Base-by-base conservation (phyloP, 345 rosid genomes). In the Pelargonium nanum region DNA sequence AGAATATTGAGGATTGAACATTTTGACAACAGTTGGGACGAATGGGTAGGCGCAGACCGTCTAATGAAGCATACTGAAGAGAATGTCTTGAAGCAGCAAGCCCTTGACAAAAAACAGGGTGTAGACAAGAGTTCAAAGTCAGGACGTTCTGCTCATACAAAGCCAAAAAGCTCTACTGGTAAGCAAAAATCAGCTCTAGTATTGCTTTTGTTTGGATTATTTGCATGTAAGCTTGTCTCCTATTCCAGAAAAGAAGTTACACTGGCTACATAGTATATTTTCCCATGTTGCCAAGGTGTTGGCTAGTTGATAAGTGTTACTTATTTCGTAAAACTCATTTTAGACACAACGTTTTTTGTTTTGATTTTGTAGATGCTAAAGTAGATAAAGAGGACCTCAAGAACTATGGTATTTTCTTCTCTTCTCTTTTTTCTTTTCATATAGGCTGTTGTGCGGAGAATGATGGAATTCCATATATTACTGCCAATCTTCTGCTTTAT, bases 21-120 rank as follows among this genome's bases (percentile, higher is more conserved):
- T 76, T 55, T 70, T 77, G 73, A 70, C 68, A 72, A 74, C 94
- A 89, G 97, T 68, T 93, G 96, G 99, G 97, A 93, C 65, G 97
- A 93, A 74, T 89, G 99, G 99, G 91, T 87, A 70, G 88, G 85
- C 1, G 68, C 60, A 15, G 94, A 87, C 19, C 83, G 89, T 58
- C 72, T 93, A 66, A 51, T 82, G 80, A 85, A 89, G 71, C 68
- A 74, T 60, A 80, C 76, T 13, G 80, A 83, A 48, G 96, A 85
- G 79, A 85, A 87, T 71, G 79, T 80, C 26, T 54, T 69, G 72
- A 83, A 85, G 75, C 90, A 82, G 81, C 84, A 75, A 65, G 79
- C 78, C 57, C 75, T 81, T 24, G 78, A 75, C 16, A 82, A 85
- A 64, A 87, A 83, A 67, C 85, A 65, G 66, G 88, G 80, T 6